Base-by-base conservation (phyloP, 176 grass and related monocot species). In the Saccharum spontaneum region DNA sequence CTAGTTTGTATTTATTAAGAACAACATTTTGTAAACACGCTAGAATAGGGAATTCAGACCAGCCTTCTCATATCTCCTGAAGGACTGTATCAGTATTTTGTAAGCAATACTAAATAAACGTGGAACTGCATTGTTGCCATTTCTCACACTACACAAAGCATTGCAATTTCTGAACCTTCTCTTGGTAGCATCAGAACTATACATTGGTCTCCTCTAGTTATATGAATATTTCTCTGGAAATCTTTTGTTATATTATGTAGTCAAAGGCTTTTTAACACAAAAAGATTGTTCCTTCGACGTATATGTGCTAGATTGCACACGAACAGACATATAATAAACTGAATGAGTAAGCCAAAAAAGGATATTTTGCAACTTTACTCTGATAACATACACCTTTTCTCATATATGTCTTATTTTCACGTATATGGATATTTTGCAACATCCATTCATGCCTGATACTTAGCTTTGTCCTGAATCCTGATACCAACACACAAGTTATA, bases 41-140 rank as follows among this genome's bases (percentile, higher is more conserved):
- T 28, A 28, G 28, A 28, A 48, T 86, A 73, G 26, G 67, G 31
- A 80, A 86, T 65, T n/a, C 45, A 54, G 33, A 70, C 34, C 68
- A 86, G 45, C 10, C 22, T 52, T n/a, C 41, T 52, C 57, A 60
- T 10, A 60, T 60, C 57, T 23, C 57, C 57, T 60, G 57, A 24
- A 60, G 57, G 22, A 22, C 17, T n/a, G 3, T 8, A 60, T 23
- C 55, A 60, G 20, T 55, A 55, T 55, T 55, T 8, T n/a, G 48
- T 50, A 16, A 50, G 1, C 15, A 16, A 6, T 57, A 59, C 54
- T 59, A 59, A n/a, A 59, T 10, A 59, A 55, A 59, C 7, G 54
- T 59, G 7, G 54, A 59, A 59, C 54, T 59, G 20, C 7, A 59
- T 59, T n/a, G 22, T 23, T 60, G 55, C 9, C 22, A 60, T 60